phyloP scores from a whole-genome alignment of 257 asterid genomes.

The Hygrophila difformis region DNA sequence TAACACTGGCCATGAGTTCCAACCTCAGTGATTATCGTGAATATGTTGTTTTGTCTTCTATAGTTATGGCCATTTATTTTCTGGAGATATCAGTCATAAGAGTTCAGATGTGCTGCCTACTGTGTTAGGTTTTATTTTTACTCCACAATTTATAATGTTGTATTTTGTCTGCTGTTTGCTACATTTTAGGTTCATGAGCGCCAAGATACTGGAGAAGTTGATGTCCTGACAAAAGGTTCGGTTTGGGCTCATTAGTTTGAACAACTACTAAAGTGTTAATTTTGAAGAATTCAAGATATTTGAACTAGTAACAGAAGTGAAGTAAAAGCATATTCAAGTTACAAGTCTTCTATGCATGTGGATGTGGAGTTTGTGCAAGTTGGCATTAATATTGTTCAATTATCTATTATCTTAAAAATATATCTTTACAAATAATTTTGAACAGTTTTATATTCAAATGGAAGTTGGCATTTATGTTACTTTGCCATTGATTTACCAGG shows the following conservation, averaged over 20 bases:
- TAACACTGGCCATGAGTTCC: too few relatives aligned
- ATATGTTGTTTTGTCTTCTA: too few relatives aligned
- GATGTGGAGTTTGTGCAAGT: background rate
- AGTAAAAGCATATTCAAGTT: too few relatives aligned
- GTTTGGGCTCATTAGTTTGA: constrained; percentile 1
- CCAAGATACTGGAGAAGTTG: constrained; percentile 83
- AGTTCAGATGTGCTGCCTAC: too few relatives aligned
- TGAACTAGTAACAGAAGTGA: background rate
- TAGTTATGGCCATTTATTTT: too few relatives aligned
- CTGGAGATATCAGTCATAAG: too few relatives aligned
- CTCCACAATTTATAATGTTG: background rate
- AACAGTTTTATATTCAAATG: background rate
- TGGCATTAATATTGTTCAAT: constrained; percentile 1
- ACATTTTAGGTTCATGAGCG: constrained; percentile 86
- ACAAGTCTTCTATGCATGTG: too few relatives aligned
- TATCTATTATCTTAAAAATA: background rate
- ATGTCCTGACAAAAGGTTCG: constrained; percentile 91
- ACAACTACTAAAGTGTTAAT: background rate
- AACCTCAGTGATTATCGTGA: too few relatives aligned
- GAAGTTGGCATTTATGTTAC: constrained; percentile 13
- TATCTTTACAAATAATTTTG: constrained; percentile 1
- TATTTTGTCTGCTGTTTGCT: background rate
- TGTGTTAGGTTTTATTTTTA: too few relatives aligned
- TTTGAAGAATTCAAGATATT: constrained; percentile 4
- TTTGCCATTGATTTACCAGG: constrained; percentile 41